Conservation (phyloP, 2,329 filamentous ascomycete genomes). For the Diplodia sapinea region DNA sequence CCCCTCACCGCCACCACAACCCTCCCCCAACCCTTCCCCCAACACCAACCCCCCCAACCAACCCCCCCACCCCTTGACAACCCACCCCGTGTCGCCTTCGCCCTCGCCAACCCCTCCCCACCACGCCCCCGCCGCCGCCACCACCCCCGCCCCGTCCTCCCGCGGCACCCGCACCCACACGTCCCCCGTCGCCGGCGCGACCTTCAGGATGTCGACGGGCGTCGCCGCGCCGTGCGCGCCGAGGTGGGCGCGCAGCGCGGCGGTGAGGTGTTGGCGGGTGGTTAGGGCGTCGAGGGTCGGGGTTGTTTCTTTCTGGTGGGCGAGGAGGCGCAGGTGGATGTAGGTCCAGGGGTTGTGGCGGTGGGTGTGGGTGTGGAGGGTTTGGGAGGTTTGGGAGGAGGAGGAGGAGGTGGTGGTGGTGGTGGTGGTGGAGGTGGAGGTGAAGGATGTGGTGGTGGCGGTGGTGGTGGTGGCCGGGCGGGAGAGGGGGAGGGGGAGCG, state of each 20-base stretch:
- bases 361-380: slow-evolving; percentile 12
- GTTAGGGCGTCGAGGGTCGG: slow-evolving; percentile 68
- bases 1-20: not conserved
- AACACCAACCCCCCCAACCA: slow-evolving; percentile 22
- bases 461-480: not conserved
- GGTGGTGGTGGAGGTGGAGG: slow-evolving; percentile 7
- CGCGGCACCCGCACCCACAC: slow-evolving; percentile 22
- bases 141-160: slow-evolving; percentile 10
- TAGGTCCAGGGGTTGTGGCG: slow-evolving; percentile 13
- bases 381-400: not conserved
- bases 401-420: not conserved
- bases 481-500: slow-evolving; percentile 24
- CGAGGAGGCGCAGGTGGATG: slow-evolving; percentile 31
- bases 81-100: not conserved
- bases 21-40: not conserved
- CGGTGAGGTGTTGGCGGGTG: slow-evolving; percentile 65
- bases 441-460: slow-evolving; percentile 12
- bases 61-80: slow-evolving; percentile 26
- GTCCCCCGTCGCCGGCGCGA: slow-evolving; percentile 57
- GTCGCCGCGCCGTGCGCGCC: slow-evolving; percentile 71
- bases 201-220: slow-evolving; percentile 69
- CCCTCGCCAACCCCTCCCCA: not conserved
- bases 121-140: slow-evolving; percentile 14
- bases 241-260: slow-evolving; percentile 70
- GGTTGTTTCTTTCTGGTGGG: no score